Conservation (phyloP, 2,329 filamentous ascomycete genomes). For the Blumeria graminis region DNA sequence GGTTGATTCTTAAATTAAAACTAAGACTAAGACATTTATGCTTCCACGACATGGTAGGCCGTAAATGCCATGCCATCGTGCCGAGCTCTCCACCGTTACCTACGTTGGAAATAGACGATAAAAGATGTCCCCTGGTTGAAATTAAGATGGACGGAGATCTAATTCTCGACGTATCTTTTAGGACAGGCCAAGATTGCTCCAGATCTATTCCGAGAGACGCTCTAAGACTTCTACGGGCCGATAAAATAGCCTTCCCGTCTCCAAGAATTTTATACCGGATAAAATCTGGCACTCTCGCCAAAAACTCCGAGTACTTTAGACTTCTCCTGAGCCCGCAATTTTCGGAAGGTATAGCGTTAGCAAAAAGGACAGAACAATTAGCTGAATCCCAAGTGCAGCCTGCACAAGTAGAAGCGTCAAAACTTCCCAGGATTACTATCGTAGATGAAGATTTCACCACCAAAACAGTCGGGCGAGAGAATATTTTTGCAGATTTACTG, state of each 20-base stretch:
- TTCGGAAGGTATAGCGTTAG: constrained; percentile 33
- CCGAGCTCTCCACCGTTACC: background rate
- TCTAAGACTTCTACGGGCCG: constrained; percentile 18
- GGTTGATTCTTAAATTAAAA: no score
- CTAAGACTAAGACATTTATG: no score
- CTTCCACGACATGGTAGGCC: no score
- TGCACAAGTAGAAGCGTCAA: constrained; percentile 21
- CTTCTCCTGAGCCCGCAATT: constrained; percentile 37
- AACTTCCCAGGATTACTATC: constrained; percentile 40
- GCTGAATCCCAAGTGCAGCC: constrained; percentile 21
- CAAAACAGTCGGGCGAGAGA: constrained; percentile 30
- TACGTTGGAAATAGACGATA: constrained; percentile 8
- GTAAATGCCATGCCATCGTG: no score
- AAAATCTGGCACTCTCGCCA: constrained; percentile 28
- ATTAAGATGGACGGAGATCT: constrained; percentile 37
- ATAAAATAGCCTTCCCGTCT: constrained; percentile 10
- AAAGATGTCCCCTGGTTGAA: constrained; percentile 18
- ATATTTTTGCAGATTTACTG: constrained; percentile 42
- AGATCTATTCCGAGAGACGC: constrained; percentile 22
- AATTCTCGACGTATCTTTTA: constrained; percentile 40
- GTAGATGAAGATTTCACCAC: constrained; percentile 46
- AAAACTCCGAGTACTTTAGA: constrained; percentile 44
- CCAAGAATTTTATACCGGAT: constrained; percentile 28
- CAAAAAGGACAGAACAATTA: constrained; percentile 17
- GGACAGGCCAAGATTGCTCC: constrained; percentile 28